Base-by-base conservation (phyloP, 2,329 filamentous ascomycete genomes). In the Trichoderma guizhouense region DNA sequence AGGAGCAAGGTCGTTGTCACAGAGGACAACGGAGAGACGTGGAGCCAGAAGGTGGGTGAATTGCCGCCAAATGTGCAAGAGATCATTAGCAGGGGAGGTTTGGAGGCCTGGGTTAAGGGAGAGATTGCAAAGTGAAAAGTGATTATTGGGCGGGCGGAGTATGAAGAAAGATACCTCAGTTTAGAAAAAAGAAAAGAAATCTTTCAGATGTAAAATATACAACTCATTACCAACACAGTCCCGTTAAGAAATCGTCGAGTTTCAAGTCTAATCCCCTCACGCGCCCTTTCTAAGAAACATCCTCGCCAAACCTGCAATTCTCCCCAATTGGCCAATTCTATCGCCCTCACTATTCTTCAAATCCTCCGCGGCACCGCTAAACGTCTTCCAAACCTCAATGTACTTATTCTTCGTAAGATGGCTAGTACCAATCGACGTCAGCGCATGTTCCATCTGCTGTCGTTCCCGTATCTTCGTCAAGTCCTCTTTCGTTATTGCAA, bases 61-160 rank as follows among this genome's bases (percentile, higher is more conserved):
- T 79, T 97, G 74, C 92, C 93, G 18, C 89, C 92, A 0, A 97
- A 95, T 78, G 92, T 97, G 69, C 94, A 97, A 81, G 92, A 93
- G 77, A 94, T 95, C 5, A 51, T 51, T 51, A 51, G 43, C n/a
- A 51, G 43, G 3, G 43, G 43, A 2, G 93, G 94, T 0, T 79
- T 97, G 73, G 93, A 95, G 84, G 91, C 90, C 74, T 97, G 93
- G 94, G 92, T 95, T 11, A 92, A 92, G 86, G 85, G 86, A 71
- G 85, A 92, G 80, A 92, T 94, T 28, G 24, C 61, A 15, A 64
- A 64, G 61, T 51, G 47, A 51, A 15, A 63, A 51, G 39, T 53
- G 47, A 53, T 53, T 24, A 7, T 53, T 53, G 24, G 47, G 21
- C 47, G 1, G 3, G 21, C 21, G 6, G 21, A 1, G n/a, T 53